Evolutionary conservation across 1,284 basidiomycete genomes (phyloP).

Genomic region (Golubevia sp.): DNA sequence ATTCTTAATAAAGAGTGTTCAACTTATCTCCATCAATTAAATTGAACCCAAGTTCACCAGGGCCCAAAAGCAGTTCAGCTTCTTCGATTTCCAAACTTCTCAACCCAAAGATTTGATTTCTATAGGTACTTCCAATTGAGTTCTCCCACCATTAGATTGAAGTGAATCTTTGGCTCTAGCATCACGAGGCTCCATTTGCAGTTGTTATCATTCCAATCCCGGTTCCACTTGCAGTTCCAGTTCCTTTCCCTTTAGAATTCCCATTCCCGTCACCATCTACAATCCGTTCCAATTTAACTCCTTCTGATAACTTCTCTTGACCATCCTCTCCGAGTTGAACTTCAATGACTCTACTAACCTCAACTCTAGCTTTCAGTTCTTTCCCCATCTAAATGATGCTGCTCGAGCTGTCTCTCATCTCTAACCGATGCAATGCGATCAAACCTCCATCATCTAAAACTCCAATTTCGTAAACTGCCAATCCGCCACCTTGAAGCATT

Average conservation of each 20-base stretch:
- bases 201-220: no score
- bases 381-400: conserved; percentile 36
- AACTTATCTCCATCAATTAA: neutral
- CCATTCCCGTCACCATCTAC: no score
- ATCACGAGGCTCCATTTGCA: no score
- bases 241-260: no score
- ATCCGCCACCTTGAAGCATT: conserved; percentile 46
- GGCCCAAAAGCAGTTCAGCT: neutral
- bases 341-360: neutral
- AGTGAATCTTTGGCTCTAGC: no score
- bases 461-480: conserved; percentile 52
- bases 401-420: conserved; percentile 41
- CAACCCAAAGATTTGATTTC: neutral
- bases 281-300: no score
- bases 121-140: no score
- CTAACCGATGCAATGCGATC: conserved; percentile 30
- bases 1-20: no score
- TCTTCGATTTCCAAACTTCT: neutral
- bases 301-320: no score
- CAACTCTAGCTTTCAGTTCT: conserved; percentile 26
- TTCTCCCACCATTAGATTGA: no score
- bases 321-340: no score
- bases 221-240: no score
- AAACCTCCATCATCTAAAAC: conserved; percentile 50
- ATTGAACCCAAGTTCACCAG: neutral